Evolutionary conservation across 495 filamentous ascomycete species (phyloP), one percentile per base, ranked within the genome.

Genomic region (Acidiella bohemica): DNA sequence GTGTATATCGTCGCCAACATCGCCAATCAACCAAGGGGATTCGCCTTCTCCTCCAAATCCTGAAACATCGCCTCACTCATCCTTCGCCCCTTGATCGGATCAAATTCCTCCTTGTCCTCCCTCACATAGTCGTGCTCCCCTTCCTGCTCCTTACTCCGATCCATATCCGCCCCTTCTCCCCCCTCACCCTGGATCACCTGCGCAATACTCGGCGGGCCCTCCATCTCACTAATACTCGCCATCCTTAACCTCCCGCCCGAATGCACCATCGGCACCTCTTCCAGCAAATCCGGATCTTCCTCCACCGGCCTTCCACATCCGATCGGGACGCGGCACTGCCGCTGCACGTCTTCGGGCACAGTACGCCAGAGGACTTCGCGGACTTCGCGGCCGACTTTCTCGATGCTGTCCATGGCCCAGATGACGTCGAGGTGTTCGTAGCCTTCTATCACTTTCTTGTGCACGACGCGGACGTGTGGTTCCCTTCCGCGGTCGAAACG

Each of bases 391-490:
- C 84, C 87, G 5, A 95, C 81, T 58, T 87, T 71, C 36, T 93
- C 82, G 16, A 84, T 72, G 0, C 74, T 70, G 57, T 95, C 85
- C 64, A 97, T 84, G 0, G 88, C 88, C 88, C 88, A 97, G 19
- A 97, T 70, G 4, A 95, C 86, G 62, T 97, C 88, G 19, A 97
- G 67, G 57, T 97, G 88, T 60, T 94, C 87, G 58, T 95, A 94
- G 37, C 81, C 88, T 2, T 85, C 75, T 20, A 97, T 81, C 17
- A 93, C 62, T 57, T 83, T 88, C 16, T 67, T 66, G 59, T 93
- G 81, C 26, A 94, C 81, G 5, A 97, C 59, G 25, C 64, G 59
- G 1, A 92, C 85, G 57, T 85, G 65, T 22, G 90, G 88, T 56
- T 97, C 88, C 16, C 80, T 62, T 0, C 84, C 83, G 18, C 73